Base-by-base conservation (phyloP, 768 basidiomycete species). In the Trametes maxima region DNA sequence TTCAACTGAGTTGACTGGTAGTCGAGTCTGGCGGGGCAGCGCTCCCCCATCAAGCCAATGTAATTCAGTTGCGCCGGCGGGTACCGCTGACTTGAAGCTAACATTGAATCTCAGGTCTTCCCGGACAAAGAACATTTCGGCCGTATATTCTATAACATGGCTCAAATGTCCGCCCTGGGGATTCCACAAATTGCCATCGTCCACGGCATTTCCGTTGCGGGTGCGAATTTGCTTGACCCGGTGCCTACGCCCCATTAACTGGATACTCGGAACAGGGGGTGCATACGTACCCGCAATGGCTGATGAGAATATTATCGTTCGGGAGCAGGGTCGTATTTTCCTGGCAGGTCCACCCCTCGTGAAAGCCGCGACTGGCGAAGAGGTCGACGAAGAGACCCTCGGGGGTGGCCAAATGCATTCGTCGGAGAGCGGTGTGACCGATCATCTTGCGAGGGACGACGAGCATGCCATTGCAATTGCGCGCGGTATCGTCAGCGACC, bases 241-340 rank as follows among this genome's bases (percentile, higher is more conserved):
- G 35, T 57, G 59, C 46, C 50, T 45, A 50, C 6, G 62, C 46
- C 44, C 48, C 22, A n/a, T 19, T 37, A 3, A 45, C 10, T 6
- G 2, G 59, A 59, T 43, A 48, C 60, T 57, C 66, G 17, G 35
- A 51, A 17, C 46, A 89, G 90, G 90, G 58, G 94, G 94, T 59
- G 94, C 94, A 42, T 95, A 94, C 75, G 93, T 96, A 44, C 94
- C 95, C 25, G 95, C 95, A 2, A 96, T 98, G 92, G 92, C 94
- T 1, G 95, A 98, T 70, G 92, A 95, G 75, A 95, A 93, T 64
- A 82, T 94, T 67, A 95, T 94, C 63, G 92, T 94, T 35, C 85
- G 87, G 60, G 90, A 95, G 61, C 94, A 96, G 76, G 95, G 95
- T 0, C 89, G 84, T 17, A 97, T 98, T 65, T 97, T 97, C 78